A percentile compares a stretch with the other conserved stretches of the same genome.
Evolutionary conservation across 2,329 filamentous ascomycete species (phyloP).

Genomic region (Xylariaceae sp.): DNA sequence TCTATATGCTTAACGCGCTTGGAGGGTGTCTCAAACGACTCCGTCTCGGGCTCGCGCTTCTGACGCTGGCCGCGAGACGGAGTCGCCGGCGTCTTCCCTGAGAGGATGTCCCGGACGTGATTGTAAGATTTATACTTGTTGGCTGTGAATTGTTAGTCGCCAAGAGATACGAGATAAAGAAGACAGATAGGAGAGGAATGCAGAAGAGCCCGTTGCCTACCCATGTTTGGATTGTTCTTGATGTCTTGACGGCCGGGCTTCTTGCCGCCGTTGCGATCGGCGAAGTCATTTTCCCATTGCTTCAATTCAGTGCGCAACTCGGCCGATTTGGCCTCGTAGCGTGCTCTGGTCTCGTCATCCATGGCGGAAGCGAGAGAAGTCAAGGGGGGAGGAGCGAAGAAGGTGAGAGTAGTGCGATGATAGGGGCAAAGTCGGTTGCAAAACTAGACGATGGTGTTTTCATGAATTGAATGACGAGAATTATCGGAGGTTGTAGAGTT

Average conservation of each 20-base stretch:
- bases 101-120: constrained; percentile 54
- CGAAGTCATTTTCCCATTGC: constrained; percentile 66
- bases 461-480: too few species aligned
- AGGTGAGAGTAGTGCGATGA: too few species aligned
- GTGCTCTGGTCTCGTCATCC: constrained; percentile 41
- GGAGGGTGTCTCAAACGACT: constrained; percentile 42
- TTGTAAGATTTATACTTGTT: constrained; percentile 75
- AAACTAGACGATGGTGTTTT: too few species aligned
- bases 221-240: constrained; percentile 65
- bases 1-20: constrained; percentile 45
- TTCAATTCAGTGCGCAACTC: constrained; percentile 66
- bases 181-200: not conserved
- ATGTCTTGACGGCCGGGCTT: constrained; percentile 73
- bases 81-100: constrained; percentile 44
- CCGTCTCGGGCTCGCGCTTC: constrained; percentile 40
- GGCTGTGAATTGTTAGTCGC: constrained; percentile 39
- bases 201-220: constrained; percentile 37
- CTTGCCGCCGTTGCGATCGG: constrained; percentile 54
- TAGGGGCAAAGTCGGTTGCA: too few species aligned
- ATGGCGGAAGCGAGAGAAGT: constrained; percentile 31
- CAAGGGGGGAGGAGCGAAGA: too few species aligned
- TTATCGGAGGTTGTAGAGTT: too few species aligned
- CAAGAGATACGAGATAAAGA: not conserved
- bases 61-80: constrained; percentile 31
- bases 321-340: constrained; percentile 47